A percentile compares a stretch with the other conserved stretches of the same genome.
Evolutionary conservation across 2,329 filamentous ascomycete genomes (phyloP).

Genomic region (Plectosphaerella cucumerina): DNA sequence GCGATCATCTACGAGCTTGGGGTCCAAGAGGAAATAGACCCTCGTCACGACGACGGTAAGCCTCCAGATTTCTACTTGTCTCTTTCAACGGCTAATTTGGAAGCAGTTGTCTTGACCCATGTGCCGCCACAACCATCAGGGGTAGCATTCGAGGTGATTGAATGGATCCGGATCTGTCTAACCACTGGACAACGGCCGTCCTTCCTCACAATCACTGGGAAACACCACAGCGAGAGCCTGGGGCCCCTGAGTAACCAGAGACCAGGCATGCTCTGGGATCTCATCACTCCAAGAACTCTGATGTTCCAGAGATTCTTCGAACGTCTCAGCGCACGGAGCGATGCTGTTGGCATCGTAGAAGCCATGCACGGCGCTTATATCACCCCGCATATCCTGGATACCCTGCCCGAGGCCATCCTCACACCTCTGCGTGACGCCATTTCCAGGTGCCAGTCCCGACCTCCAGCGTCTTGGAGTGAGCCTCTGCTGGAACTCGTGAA

Average conservation of each 20-base stretch:
- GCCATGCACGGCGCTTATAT: slow-evolving; percentile 69
- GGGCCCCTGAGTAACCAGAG: slow-evolving; percentile 28
- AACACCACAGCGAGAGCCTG: slow-evolving; percentile 33
- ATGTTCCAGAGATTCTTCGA: slow-evolving; percentile 67
- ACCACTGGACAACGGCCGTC: slow-evolving; percentile 27
- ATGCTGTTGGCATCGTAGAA: slow-evolving; percentile 64
- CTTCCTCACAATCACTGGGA: slow-evolving; percentile 39
- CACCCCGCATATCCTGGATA: slow-evolving; percentile 65
- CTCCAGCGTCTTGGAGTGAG: slow-evolving; percentile 71
- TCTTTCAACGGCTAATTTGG: slow-evolving; percentile 1
- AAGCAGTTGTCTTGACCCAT: slow-evolving; percentile 1
- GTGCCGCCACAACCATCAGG: slow-evolving; percentile 22
- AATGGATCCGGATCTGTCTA: slow-evolving; percentile 49
- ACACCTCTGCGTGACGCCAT: slow-evolving; percentile 80
- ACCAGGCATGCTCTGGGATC: slow-evolving; percentile 36
- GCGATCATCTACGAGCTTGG: slow-evolving; percentile 46
- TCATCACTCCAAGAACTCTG: slow-evolving; percentile 60
- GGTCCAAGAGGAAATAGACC: slow-evolving; percentile 43
- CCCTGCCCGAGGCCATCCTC: slow-evolving; percentile 79
- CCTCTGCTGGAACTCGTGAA: slow-evolving; percentile 72
- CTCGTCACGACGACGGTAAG: slow-evolving; percentile 34
- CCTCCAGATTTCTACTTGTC: neutral
- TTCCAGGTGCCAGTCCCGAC: slow-evolving; percentile 75
- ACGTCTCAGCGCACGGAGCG: slow-evolving; percentile 45
- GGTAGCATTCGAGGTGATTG: slow-evolving; percentile 33